These are phyloP conservation scores for Fusarium stilboides DNA, from an alignment of 2,329 filamentous ascomycete genomes.

Conservation along the genomic window DNA sequence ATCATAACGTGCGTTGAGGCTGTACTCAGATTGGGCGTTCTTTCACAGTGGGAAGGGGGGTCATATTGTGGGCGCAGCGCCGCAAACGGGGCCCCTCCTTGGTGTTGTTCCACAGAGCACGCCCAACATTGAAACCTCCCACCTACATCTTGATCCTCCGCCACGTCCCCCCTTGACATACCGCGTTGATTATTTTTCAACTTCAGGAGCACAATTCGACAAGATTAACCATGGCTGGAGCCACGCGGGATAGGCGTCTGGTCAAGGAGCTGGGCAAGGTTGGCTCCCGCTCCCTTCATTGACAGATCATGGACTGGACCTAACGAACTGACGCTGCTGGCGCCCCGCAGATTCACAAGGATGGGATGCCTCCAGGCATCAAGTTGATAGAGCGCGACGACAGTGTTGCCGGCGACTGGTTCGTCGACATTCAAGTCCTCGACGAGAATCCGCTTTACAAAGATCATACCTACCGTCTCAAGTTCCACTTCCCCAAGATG, in stretches of 20 bases:
- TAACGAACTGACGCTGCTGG: slow-evolving; percentile 38
- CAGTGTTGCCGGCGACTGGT: slow-evolving; percentile 82
- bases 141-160: slow-evolving; percentile 30
- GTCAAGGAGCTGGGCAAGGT: slow-evolving; percentile 74
- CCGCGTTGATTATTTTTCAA: slow-evolving; percentile 7
- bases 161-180: slow-evolving; percentile 10
- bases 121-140: slow-evolving; percentile 27
- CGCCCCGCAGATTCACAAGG: slow-evolving; percentile 65
- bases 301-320: slow-evolving; percentile 5
- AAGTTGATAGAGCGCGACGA: slow-evolving; percentile 84
- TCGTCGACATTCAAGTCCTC: slow-evolving; percentile 90
- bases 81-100: slow-evolving; percentile 43
- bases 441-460: slow-evolving; percentile 92
- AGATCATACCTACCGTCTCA: slow-evolving; percentile 84
- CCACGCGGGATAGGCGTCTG: slow-evolving; percentile 70
- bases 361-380: slow-evolving; percentile 77
- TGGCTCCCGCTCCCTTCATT: slow-evolving; percentile 20
- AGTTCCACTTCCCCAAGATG: slow-evolving; percentile 85
- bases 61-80: slow-evolving; percentile 35
- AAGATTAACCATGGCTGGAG: slow-evolving; percentile 56
- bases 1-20: slow-evolving; percentile 22
- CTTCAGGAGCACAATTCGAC: slow-evolving; percentile 7
- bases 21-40: slow-evolving; percentile 22
- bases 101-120: slow-evolving; percentile 29
- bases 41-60: slow-evolving; percentile 1